Conservation (phyloP, 305 asterid genomes). For the Fraxinus greggii region DNA sequence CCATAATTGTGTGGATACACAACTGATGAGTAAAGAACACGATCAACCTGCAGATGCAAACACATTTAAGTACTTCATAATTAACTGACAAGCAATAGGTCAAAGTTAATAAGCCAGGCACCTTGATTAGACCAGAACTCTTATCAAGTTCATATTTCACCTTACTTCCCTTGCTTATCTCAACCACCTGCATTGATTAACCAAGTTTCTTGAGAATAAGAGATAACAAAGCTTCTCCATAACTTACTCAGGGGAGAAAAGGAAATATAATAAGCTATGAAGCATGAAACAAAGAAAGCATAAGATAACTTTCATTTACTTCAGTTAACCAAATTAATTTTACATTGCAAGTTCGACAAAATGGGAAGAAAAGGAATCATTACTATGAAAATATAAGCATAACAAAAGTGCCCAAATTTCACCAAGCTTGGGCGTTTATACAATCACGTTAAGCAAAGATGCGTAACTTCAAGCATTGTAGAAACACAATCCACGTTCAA, state of each 20-base stretch:
- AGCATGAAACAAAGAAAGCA: background rate
- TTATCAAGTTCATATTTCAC: constrained; percentile 98
- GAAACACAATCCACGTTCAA: background rate
- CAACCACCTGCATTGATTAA: constrained; percentile 67
- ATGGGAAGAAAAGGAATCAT: background rate
- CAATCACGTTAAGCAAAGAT: background rate
- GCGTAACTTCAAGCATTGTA: background rate
- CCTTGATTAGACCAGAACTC: constrained; percentile 94
- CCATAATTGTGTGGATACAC: constrained; percentile 98
- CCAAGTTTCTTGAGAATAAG: constrained; percentile 10
- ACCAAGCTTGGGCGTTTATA: background rate
- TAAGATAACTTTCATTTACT: background rate
- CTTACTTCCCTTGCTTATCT: constrained; percentile 90
- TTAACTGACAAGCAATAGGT: constrained; percentile 1
- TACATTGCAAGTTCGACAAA: background rate
- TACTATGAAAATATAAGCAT: background rate
- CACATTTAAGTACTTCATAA: constrained; percentile 11
- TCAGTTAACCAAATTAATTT: background rate
- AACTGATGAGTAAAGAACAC: constrained; percentile 92
- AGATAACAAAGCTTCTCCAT: background rate
- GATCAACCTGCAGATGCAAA: constrained; percentile 70
- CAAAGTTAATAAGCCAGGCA: constrained; percentile 24
- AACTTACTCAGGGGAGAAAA: background rate
- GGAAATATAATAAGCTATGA: background rate
- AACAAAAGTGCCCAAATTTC: constrained; percentile 1